A percentile compares a stretch with the other conserved stretches of the same genome.
These are phyloP conservation scores for Nidularia sp. DNA, from an alignment of 768 basidiomycete species.

Conservation along the genomic window DNA sequence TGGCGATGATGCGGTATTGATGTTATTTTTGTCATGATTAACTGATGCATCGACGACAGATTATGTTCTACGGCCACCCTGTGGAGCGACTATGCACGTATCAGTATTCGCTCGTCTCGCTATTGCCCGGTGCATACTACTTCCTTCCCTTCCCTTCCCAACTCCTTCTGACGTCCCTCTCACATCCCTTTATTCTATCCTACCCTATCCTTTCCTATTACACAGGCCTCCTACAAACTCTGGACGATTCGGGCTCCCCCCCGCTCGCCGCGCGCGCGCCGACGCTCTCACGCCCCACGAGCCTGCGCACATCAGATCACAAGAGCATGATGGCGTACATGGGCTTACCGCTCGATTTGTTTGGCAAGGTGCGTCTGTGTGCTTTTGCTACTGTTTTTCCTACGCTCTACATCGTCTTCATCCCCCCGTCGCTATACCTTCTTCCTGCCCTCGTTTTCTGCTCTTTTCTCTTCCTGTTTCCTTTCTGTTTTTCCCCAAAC, in stretches of 20 bases:
- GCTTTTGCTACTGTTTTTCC: neutral
- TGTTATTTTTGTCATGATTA: too few species aligned
- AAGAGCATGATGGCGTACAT: slow-evolving; percentile 89
- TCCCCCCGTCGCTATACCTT: too few species aligned
- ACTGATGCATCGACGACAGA: slow-evolving; percentile 36
- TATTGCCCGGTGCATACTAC: slow-evolving; percentile 70
- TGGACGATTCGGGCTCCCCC: slow-evolving; percentile 92
- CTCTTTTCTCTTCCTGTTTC: too few species aligned
- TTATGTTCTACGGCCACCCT: slow-evolving; percentile 96
- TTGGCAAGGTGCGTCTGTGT: slow-evolving; percentile 63
- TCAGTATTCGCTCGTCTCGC: slow-evolving; percentile 93
- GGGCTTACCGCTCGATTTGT: slow-evolving; percentile 92
- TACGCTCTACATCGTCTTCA: neutral
- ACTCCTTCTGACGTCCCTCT: neutral
- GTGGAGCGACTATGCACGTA: slow-evolving; percentile 96
- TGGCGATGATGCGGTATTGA: too few species aligned
- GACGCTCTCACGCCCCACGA: slow-evolving; percentile 61
- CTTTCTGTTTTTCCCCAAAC: too few species aligned
- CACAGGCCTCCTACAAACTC: slow-evolving; percentile 64
- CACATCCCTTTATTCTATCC: neutral
- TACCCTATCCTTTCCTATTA: neutral
- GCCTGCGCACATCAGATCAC: slow-evolving; percentile 82
- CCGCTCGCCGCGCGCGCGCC: slow-evolving; percentile 65
- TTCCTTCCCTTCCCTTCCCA: too few species aligned
- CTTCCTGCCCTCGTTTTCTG: too few species aligned